A percentile compares a stretch with the other conserved stretches of the same genome.
Evolutionary conservation across 768 basidiomycete genomes (phyloP).

Genomic region (Coprinellus micaceus): DNA sequence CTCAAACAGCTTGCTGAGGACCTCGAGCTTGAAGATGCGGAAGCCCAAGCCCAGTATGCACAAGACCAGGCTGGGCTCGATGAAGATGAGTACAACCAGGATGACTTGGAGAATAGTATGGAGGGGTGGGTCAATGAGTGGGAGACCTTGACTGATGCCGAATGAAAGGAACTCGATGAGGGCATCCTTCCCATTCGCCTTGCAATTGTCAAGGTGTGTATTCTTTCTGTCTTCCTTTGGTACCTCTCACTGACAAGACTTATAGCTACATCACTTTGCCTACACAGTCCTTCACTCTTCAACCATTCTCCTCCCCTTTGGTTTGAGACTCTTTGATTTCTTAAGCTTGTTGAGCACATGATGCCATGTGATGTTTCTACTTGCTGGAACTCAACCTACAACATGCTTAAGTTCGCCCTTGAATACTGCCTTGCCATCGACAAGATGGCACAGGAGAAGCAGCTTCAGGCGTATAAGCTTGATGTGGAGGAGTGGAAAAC

Average conservation of each 20-base stretch:
- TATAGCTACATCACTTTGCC: slow-evolving; percentile 20
- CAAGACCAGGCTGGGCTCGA: neutral
- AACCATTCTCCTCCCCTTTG: slow-evolving; percentile 19
- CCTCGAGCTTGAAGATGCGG: slow-evolving; percentile 8
- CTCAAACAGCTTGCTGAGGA: slow-evolving; percentile 7
- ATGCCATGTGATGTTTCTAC: slow-evolving; percentile 31
- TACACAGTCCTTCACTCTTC: slow-evolving; percentile 24
- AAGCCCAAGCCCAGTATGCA: slow-evolving; percentile 7
- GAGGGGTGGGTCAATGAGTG: neutral
- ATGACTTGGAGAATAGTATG: neutral
- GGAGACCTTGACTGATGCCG: neutral
- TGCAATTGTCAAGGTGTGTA: neutral
- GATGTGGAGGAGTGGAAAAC: slow-evolving; percentile 26
- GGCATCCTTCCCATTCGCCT: neutral
- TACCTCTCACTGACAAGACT: neutral
- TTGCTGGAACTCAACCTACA: slow-evolving; percentile 28
- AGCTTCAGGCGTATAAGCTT: slow-evolving; percentile 19
- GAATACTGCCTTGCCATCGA: slow-evolving; percentile 22
- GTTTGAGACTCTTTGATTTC: slow-evolving; percentile 7
- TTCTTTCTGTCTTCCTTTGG: neutral
- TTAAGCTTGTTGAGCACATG: neutral
- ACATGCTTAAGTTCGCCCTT: slow-evolving; percentile 15
- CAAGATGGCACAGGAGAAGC: slow-evolving; percentile 14
- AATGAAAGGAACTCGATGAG: neutral
- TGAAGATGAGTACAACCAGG: neutral